Conservation (phyloP, 371 early-diverging fungal genomes). For the Mucor sp. region DNA sequence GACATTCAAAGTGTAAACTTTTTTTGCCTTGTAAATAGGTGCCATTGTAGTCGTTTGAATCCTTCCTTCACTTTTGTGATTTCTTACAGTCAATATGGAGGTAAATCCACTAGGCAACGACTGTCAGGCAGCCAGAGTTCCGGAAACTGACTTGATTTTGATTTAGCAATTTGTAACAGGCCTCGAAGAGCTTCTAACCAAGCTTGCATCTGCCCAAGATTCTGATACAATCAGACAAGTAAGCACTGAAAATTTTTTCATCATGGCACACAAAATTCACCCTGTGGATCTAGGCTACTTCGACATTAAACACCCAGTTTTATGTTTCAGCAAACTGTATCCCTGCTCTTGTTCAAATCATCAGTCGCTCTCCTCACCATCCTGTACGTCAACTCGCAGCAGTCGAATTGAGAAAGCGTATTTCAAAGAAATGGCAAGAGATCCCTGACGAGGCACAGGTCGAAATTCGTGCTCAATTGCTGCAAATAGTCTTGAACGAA, state of each 20-base stretch:
- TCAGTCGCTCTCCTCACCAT: constrained; percentile 57
- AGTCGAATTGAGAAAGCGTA: constrained; percentile 86
- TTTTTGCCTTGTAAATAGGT: neutral
- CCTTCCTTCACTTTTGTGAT: neutral
- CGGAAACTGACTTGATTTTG: neutral
- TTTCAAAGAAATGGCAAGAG: constrained; percentile 74
- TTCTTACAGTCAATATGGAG: constrained; percentile 12
- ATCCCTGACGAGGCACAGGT: constrained; percentile 56
- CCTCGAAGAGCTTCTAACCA: constrained; percentile 48
- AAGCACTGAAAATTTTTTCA: constrained; percentile 13
- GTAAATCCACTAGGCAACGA: neutral
- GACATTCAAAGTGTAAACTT: constrained; percentile 1
- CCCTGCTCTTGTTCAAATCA: constrained; percentile 73
- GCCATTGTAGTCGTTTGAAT: neutral
- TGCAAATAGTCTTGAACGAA: constrained; percentile 74
- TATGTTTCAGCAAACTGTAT: constrained; percentile 66
- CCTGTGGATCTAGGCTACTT: constrained; percentile 55
- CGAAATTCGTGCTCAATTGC: constrained; percentile 62
- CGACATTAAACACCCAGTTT: constrained; percentile 69
- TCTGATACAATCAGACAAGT: constrained; percentile 54
- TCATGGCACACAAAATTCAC: neutral
- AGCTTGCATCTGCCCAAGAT: constrained; percentile 49
- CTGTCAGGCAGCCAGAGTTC: neutral
- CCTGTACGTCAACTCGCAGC: constrained; percentile 86
- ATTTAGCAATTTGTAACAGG: constrained; percentile 46